phyloP scores from a whole-genome alignment of 768 basidiomycete genomes.

The Termitomyces sp. region DNA sequence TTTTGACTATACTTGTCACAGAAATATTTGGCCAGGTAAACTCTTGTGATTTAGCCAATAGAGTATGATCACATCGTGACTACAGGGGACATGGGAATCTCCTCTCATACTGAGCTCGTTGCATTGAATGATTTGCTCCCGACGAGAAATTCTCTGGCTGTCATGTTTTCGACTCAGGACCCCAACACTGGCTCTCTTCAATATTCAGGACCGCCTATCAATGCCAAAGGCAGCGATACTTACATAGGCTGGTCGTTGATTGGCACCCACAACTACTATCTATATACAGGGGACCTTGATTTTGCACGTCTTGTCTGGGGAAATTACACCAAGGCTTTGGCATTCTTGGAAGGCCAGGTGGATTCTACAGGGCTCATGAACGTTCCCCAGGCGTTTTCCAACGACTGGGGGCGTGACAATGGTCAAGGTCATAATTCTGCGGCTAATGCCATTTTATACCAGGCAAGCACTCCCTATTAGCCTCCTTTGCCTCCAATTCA shows the following conservation, averaged over 20 bases:
- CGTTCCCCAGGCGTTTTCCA: slow-evolving; percentile 32
- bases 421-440: slow-evolving; percentile 43
- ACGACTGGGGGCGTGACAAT: slow-evolving; percentile 46
- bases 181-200: slow-evolving; percentile 39
- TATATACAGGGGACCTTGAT: slow-evolving; percentile 43
- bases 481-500: background rate
- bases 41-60: no score
- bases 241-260: slow-evolving; percentile 51
- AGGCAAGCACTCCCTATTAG: slow-evolving; percentile 17
- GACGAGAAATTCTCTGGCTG: slow-evolving; percentile 41
- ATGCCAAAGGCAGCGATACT: slow-evolving; percentile 33
- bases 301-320: slow-evolving; percentile 39
- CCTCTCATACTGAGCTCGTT: slow-evolving; percentile 31
- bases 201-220: slow-evolving; percentile 36
- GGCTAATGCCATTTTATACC: slow-evolving; percentile 41
- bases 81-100: slow-evolving; percentile 37
- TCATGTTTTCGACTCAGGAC: slow-evolving; percentile 45
- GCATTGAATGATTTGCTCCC: slow-evolving; percentile 28
- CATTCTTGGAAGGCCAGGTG: slow-evolving; percentile 37
- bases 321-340: slow-evolving; percentile 35
- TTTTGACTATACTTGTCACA: slow-evolving; percentile 4
- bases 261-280: slow-evolving; percentile 32
- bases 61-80: background rate
- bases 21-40: slow-evolving; percentile 24
- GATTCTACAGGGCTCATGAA: slow-evolving; percentile 34